These are phyloP conservation scores for Pyricularia grisea DNA, from an alignment of 2,329 filamentous ascomycete genomes.

Conservation along the genomic window DNA sequence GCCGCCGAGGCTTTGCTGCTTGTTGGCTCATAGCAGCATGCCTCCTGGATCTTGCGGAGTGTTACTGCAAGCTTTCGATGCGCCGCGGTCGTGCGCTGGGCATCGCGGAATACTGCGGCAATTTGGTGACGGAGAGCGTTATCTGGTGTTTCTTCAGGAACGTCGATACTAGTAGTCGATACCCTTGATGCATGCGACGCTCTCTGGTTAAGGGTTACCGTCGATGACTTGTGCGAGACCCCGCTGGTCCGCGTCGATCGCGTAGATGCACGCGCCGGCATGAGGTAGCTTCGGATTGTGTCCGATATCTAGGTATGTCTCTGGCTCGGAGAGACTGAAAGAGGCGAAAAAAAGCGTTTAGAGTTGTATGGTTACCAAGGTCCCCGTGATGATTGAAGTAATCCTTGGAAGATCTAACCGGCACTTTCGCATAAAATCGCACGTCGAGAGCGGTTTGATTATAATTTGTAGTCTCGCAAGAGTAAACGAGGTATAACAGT, in stretches of 20 bases:
- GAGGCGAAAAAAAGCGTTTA: background rate
- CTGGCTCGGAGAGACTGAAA: background rate
- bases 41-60: conserved; percentile 82
- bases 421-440: background rate
- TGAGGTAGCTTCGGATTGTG: conserved; percentile 14
- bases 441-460: background rate
- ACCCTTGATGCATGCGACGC: conserved; percentile 36
- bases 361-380: background rate
- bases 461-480: background rate
- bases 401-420: background rate
- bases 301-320: background rate
- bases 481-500: background rate
- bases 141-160: conserved; percentile 64
- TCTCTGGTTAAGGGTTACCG: conserved; percentile 26
- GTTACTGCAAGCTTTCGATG: conserved; percentile 85
- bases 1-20: conserved; percentile 39
- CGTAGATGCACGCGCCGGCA: conserved; percentile 40
- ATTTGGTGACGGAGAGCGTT: conserved; percentile 66
- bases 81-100: conserved; percentile 80
- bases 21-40: conserved; percentile 60
- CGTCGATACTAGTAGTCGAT: conserved; percentile 32
- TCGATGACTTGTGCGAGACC: conserved; percentile 28
- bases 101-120: conserved; percentile 65
- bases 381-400: background rate
- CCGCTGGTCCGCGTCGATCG: conserved; percentile 35